Evolutionary conservation across 2,329 filamentous ascomycete genomes (phyloP), one percentile per base, ranked within the genome.

Genomic region (Passalora sequoiae): DNA sequence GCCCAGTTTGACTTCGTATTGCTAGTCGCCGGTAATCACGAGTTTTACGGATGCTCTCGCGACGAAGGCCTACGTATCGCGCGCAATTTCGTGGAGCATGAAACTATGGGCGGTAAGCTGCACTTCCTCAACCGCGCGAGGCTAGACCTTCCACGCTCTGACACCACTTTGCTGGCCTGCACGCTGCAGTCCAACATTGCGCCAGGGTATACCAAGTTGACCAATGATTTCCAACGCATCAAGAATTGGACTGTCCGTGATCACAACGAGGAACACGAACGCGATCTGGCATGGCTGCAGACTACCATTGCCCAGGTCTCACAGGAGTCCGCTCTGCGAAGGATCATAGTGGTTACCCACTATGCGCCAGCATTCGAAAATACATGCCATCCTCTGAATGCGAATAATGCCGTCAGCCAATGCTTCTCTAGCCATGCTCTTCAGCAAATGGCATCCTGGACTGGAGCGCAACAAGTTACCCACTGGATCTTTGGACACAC

Each of bases 191-290:
- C 76, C 0, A 51, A 61, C 1, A 67, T 81, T 17, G 42, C 40
- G 2, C 62, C 70, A 1, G 45, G 61, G 0, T 61, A 68, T 10
- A 60, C 60, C 3, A 59, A 47, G 8, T 59, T 60, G 2, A 55
- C 68, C 6, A 71, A 69, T 27, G 77, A 81, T 55, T 80, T 76
- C 43, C 60, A 66, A 13, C 66, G 69, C 24, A 80, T 80, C 21
- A 29, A 60, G n/a, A 61, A 55, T 8, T 81, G 77, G 77, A 69
- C 65, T 0, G 60, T 73, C 0, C 61, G 69, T 9, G 59, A 60
- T 3, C 76, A 80, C 54, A 77, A 76, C 50, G 51, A 49, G 1
- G 54, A 63, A 4, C 73, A 79, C 56, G 50, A 58, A 1, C 47
- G 58, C 8, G 77, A 81, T 45, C 46, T 69, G 2, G 48, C 64